These are phyloP conservation scores for Phanerochaete sordida DNA, from an alignment of 768 basidiomycete species.

Conservation along the genomic window DNA sequence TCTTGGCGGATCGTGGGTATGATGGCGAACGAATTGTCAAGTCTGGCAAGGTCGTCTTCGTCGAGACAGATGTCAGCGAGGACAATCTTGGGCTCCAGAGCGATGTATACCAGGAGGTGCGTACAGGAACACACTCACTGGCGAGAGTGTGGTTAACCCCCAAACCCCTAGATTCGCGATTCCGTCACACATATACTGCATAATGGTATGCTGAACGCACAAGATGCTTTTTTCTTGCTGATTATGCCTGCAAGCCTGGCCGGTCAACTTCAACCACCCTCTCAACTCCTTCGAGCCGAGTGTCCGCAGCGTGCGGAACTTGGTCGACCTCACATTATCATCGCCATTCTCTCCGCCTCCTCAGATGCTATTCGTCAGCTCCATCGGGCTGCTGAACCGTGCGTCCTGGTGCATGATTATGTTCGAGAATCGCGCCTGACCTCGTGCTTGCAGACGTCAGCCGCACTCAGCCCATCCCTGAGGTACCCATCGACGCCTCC, in stretches of 20 bases:
- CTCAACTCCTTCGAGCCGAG: constrained; percentile 30
- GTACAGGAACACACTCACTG: neutral
- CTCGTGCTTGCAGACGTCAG: neutral
- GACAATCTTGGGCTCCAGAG: constrained; percentile 21
- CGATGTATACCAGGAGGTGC: constrained; percentile 24
- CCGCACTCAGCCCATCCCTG: constrained; percentile 1
- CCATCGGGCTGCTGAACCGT: constrained; percentile 30
- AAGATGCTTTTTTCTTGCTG: neutral
- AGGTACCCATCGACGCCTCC: constrained; percentile 11
- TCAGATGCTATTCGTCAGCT: constrained; percentile 32
- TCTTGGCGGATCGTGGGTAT: constrained; percentile 5
- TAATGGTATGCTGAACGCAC: constrained; percentile 22
- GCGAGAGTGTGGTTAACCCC: neutral
- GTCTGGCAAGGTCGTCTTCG: constrained; percentile 5
- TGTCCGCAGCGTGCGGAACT: constrained; percentile 24
- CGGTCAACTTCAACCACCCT: constrained; percentile 32
- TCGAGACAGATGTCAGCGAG: constrained; percentile 2
- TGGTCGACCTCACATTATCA: constrained; percentile 32
- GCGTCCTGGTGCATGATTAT: constrained; percentile 14
- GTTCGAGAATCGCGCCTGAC: neutral
- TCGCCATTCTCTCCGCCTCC: constrained; percentile 25
- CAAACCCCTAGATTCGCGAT: neutral
- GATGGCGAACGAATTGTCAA: constrained; percentile 8
- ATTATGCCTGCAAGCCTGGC: constrained; percentile 27
- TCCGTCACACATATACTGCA: constrained; percentile 22